Evolutionary conservation across 2,329 filamentous ascomycete species (phyloP).

Genomic region (Hypoxylon sp.): DNA sequence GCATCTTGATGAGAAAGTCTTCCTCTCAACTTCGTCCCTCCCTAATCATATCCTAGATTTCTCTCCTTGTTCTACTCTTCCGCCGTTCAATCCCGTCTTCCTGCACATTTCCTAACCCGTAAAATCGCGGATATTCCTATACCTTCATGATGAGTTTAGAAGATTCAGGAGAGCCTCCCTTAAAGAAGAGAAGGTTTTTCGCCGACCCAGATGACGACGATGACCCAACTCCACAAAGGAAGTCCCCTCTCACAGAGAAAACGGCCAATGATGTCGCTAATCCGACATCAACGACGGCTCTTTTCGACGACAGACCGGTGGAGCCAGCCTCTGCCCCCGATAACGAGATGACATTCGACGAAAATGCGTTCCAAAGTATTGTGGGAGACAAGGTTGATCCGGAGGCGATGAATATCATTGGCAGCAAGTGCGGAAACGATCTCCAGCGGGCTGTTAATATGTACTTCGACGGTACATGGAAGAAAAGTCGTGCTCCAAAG

Average conservation of each 20-base stretch:
- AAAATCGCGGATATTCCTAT: conserved; percentile 11
- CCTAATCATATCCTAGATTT: background rate
- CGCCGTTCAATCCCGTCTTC: background rate
- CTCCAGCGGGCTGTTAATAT: conserved; percentile 75
- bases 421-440: conserved; percentile 67
- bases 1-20: background rate
- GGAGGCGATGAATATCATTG: conserved; percentile 63
- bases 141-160: conserved; percentile 55
- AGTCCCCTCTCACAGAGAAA: conserved; percentile 42
- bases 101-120: background rate
- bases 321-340: conserved; percentile 27
- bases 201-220: conserved; percentile 52
- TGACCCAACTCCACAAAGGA: conserved; percentile 40
- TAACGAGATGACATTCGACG: conserved; percentile 63
- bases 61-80: background rate
- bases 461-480: conserved; percentile 78
- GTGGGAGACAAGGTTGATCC: conserved; percentile 67
- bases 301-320: conserved; percentile 16
- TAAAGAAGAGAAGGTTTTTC: conserved; percentile 58
- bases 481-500: conserved; percentile 57
- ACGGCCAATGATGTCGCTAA: conserved; percentile 42
- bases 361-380: conserved; percentile 69
- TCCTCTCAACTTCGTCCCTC: background rate
- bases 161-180: conserved; percentile 53
- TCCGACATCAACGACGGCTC: conserved; percentile 19